Evolutionary conservation across 148 eudicot species (phyloP).

Genomic region (Heliosperma pusillum): DNA sequence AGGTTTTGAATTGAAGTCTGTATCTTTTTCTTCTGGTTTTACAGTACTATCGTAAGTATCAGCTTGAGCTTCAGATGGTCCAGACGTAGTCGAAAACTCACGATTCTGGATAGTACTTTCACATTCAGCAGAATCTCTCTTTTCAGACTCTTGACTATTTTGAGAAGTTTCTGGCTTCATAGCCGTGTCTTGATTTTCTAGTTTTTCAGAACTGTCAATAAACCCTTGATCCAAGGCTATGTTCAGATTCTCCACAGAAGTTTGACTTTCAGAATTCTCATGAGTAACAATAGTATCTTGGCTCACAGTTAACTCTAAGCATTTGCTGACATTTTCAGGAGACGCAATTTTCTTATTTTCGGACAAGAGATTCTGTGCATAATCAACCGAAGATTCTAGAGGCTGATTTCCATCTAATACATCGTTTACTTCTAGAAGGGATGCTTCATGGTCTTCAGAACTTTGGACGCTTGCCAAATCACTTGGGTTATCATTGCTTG

Average conservation of each 20-base stretch:
- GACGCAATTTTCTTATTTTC: conserved; percentile 13
- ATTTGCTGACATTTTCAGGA: conserved; percentile 14
- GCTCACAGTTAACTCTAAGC: conserved; percentile 5
- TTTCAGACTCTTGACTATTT: conserved; percentile 5
- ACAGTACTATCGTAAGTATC: neutral
- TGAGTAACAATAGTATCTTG: neutral
- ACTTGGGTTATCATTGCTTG: conserved; percentile 21
- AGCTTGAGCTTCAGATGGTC: neutral
- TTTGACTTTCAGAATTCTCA: conserved; percentile 4
- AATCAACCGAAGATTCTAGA: conserved; percentile 11
- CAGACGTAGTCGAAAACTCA: conserved; percentile 7
- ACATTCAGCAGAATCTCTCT: conserved; percentile 14
- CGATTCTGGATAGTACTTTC: conserved; percentile 16
- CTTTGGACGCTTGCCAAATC: conserved; percentile 1
- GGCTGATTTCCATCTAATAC: conserved; percentile 12
- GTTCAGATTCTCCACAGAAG: neutral
- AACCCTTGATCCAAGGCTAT: conserved; percentile 14
- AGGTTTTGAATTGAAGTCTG: neutral
- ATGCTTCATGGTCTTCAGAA: conserved; percentile 18
- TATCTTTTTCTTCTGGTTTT: conserved; percentile 13
- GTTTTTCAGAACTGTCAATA: conserved; percentile 18
- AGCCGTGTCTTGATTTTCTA: conserved; percentile 15
- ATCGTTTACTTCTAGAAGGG: conserved; percentile 21
- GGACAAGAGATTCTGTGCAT: conserved; percentile 1
- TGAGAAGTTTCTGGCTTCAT: conserved; percentile 18